Percentiles rank a stretch among this genome's conserved stretches.
Conservation (phyloP, 2,329 filamentous ascomycete species). For the Penicillium sp. region DNA sequence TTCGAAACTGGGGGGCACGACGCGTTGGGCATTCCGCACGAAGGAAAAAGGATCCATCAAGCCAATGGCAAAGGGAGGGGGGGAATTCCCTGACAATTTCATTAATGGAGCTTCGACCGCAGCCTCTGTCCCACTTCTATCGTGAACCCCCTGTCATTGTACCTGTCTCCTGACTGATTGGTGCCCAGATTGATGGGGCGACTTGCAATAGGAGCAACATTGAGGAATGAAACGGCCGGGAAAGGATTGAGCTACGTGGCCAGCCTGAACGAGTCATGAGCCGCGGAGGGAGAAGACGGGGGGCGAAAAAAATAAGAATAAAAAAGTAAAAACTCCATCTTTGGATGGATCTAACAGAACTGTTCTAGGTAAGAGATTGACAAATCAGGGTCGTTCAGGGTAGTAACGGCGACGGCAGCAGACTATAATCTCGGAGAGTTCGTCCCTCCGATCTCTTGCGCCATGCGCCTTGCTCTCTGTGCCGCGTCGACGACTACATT, state of each 20-base stretch:
- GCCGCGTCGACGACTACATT: background rate
- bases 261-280: background rate
- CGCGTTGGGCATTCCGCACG: conserved; percentile 11
- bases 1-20: conserved; percentile 4
- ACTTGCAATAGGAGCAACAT: background rate
- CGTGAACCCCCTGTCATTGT: conserved; percentile 3
- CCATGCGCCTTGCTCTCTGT: background rate
- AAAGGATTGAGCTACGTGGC: background rate
- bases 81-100: background rate
- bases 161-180: conserved; percentile 1
- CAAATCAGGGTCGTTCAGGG: conserved; percentile 15
- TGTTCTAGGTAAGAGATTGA: conserved; percentile 3
- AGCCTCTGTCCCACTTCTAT: conserved; percentile 12
- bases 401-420: conserved; percentile 11
- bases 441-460: conserved; percentile 9
- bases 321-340: background rate
- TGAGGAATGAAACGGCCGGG: background rate
- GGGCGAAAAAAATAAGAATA: background rate
- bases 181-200: background rate
- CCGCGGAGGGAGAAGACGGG: background rate
- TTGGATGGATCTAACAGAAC: background rate
- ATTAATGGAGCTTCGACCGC: conserved; percentile 3
- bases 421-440: conserved; percentile 9
- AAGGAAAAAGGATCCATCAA: conserved; percentile 4
- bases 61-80: background rate